Base-by-base conservation (phyloP, 1,284 basidiomycete genomes). In the Tilletia walkeri region DNA sequence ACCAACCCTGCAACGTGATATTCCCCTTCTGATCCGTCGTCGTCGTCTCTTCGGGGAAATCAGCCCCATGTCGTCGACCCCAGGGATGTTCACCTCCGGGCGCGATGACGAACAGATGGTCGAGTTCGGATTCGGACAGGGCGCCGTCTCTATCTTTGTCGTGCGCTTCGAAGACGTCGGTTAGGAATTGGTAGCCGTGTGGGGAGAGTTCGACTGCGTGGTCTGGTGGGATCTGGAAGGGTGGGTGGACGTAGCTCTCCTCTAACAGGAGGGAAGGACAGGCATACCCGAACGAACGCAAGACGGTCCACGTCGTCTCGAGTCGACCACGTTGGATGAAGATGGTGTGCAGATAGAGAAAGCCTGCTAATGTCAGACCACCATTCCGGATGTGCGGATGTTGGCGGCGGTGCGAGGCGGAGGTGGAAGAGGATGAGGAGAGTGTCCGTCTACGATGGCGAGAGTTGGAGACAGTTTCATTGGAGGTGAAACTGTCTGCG, bases 141-240 rank as follows among this genome's bases (percentile, higher is more conserved):
- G 95, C 94, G 39, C 96, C 95, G 82, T 99, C 95, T 85, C 93
- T 90, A 84, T 99, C 95, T 87, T 96, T 94, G 86, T 99, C 95
- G 84, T 94, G 96, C 16, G 90, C 91, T 84, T 98, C 93, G 82
- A 99, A 99, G 54, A 97, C 90, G 77, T 97, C 95, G 0, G 95
- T 98, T 76, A 99, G 91, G 86, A 98, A 99, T 80, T 95, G 92
- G 84, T 98, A 96, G 3, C 95, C 95, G 48, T 91, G 86, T 3
- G 92, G 94, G 79, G 91, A 93, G 45, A 99, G 87, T 85, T 99
- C 96, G 6, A 96, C 95, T 0, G 93, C 94, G 84, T 93, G 97
- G 82, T 97, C 95, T 66, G 88, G 86, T 0, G 94, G 92, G 9
- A 98, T 93, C 71, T 96, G 93, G 79, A 97, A 95, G 91, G 95